Percentiles rank a stretch among this genome's conserved stretches.
phyloP scores from a whole-genome alignment of 164 flowering plant genomes.

The Platanus orientalis region DNA sequence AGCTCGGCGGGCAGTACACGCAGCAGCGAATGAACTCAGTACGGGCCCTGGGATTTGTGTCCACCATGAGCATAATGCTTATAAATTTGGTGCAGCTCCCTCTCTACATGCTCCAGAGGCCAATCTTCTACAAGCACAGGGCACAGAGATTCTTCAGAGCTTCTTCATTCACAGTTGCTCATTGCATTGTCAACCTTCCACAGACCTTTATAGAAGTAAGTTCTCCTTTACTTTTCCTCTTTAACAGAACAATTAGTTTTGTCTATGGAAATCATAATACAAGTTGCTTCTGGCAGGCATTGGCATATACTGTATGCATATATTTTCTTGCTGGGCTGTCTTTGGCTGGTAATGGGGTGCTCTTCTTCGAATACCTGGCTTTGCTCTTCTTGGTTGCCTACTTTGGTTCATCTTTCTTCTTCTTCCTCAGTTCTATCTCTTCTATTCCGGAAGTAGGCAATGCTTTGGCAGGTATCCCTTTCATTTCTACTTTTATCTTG shows the following conservation, averaged over 20 bases:
- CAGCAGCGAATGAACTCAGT: constrained; percentile 25
- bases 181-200: constrained; percentile 27
- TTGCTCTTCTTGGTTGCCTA: constrained; percentile 28
- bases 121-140: constrained; percentile 31
- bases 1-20: constrained; percentile 22
- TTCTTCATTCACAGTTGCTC: constrained; percentile 24
- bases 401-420: constrained; percentile 28
- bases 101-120: constrained; percentile 28
- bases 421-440: constrained; percentile 29
- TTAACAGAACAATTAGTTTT: not conserved
- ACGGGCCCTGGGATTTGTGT: constrained; percentile 28
- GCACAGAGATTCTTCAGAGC: constrained; percentile 29
- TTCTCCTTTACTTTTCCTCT: constrained; percentile 2
- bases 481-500: too few relatives aligned
- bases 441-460: constrained; percentile 31
- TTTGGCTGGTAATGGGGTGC: constrained; percentile 13
- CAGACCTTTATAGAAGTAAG: constrained; percentile 25
- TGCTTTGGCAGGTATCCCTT: constrained; percentile 28
- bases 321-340: constrained; percentile 27
- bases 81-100: constrained; percentile 30
- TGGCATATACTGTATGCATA: constrained; percentile 22
- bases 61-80: constrained; percentile 32
- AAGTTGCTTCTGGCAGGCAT: constrained; percentile 23
- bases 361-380: constrained; percentile 15
- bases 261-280: not conserved